Conservation (phyloP, 2,329 filamentous ascomycete genomes). For the Alternaria triticina region DNA sequence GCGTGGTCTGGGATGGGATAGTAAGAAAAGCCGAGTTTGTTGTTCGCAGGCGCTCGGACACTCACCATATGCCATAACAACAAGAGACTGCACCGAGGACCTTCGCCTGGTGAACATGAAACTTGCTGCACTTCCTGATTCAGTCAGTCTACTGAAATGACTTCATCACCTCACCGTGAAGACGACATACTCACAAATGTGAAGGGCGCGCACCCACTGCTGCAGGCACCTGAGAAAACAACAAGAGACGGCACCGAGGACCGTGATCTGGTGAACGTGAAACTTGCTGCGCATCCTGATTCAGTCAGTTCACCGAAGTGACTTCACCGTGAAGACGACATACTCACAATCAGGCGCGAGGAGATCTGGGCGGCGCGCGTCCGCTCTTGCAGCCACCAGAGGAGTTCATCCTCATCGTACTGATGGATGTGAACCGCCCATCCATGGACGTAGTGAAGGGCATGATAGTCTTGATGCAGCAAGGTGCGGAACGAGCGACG, state of each 20-base stretch:
- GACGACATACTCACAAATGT: not conserved
- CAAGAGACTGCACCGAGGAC: not conserved
- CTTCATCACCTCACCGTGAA: not conserved
- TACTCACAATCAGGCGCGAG: not conserved
- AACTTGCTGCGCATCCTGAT: not conserved
- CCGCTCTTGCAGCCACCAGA: too few relatives aligned
- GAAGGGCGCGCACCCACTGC: not conserved
- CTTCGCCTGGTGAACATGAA: not conserved
- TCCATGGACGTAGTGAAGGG: not conserved
- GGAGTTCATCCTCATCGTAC: not conserved
- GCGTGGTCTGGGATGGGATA: not conserved
- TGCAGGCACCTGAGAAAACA: not conserved
- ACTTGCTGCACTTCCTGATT: not conserved
- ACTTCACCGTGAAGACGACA: not conserved
- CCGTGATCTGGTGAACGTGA: not conserved
- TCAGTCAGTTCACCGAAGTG: not conserved
- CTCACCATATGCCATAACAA: not conserved
- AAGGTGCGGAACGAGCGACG: fast-evolving
- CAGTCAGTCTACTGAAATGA: not conserved
- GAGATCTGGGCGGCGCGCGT: too few relatives aligned
- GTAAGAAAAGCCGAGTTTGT: not conserved
- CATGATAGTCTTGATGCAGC: too few relatives aligned
- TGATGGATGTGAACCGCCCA: not conserved
- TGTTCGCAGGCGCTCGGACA: not conserved
- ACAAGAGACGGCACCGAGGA: not conserved